Evolutionary conservation across 192 early-diverging fungal genomes (phyloP), one percentile per base, ranked within the genome.

Genomic region (Hyaloraphidium curvatum): DNA sequence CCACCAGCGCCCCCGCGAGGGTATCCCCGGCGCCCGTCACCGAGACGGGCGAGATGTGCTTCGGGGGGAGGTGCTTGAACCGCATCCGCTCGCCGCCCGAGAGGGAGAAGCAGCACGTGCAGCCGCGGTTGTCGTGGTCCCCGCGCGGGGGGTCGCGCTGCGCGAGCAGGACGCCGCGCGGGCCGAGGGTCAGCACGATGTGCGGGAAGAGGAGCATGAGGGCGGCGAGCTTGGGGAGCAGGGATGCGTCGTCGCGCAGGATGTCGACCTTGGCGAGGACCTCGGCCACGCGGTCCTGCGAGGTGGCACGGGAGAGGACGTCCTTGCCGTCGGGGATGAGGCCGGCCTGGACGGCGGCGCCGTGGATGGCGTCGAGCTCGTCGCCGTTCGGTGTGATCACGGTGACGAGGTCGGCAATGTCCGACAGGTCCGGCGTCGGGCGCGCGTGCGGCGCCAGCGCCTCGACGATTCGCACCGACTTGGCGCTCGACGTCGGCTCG

Each of bases 401-500:
- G 17, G 16, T 21, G 48, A 16, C 53, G 7, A 21, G n/a, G 4
- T 56, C 26, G 55, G 55, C 11, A 9, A 50, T 17, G 21, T 4
- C 7, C 17, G 41, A 41, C 26, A 9, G 16, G 21, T 23, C 14
- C 14, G 13, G 14, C 14, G 14, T 39, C 17, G 13, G 13, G 13
- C 14, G 50, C 17, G 50, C 33, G 33, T 37, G 53, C 28, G 54
- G 26, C 26, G 72, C 51, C 2, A 48, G 54, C 28, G 64, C 27
- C 16, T 54, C 30, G 16, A 81, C 64, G 13, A 89, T 22, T 22
- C 61, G 70, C 1, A 67, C 56, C 25, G 81, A 77, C 56, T 97
- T 97, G 3, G 80, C 74, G 13, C 83, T 70, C 3, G 89, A 93
- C 0, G 94, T 97, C 0, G 94, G 90, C 53, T 97, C 94, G 62